Evolutionary conservation across 2,329 filamentous ascomycete species (phyloP).

Genomic region (Aspergillus caelatus): DNA sequence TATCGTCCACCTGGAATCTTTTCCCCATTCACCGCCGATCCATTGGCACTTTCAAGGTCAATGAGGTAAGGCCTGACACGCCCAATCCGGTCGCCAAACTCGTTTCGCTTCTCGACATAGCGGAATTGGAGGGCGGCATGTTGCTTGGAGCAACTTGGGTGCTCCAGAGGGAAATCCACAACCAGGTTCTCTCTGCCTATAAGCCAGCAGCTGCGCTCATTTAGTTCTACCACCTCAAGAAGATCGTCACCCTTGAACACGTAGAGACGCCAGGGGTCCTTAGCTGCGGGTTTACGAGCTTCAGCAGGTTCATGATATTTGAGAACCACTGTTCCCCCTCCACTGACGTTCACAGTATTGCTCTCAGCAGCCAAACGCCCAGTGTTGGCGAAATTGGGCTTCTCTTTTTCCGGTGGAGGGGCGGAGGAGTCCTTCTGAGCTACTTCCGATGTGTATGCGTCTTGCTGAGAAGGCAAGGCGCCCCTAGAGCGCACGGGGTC

Average conservation of each 20-base stretch:
- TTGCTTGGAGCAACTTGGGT: conserved; percentile 92
- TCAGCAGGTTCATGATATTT: conserved; percentile 97
- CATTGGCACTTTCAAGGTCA: conserved; percentile 91
- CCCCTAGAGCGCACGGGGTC: conserved; percentile 37
- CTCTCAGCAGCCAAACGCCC: conserved; percentile 85
- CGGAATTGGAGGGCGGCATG: conserved; percentile 95
- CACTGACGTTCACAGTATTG: conserved; percentile 68
- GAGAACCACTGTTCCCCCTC: conserved; percentile 75
- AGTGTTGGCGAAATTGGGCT: conserved; percentile 81
- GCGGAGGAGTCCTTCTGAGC: conserved; percentile 26
- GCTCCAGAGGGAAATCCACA: conserved; percentile 81
- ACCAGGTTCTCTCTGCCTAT: conserved; percentile 79
- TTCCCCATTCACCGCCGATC: conserved; percentile 79
- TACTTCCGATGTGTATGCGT: conserved; percentile 44
- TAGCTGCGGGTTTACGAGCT: conserved; percentile 80
- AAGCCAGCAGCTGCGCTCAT: conserved; percentile 82
- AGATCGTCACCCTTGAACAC: conserved; percentile 85
- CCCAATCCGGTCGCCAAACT: conserved; percentile 81
- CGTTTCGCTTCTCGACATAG: conserved; percentile 77
- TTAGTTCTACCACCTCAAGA: conserved; percentile 78
- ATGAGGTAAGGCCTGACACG: conserved; percentile 86
- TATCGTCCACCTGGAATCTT: conserved; percentile 75
- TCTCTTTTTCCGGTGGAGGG: conserved; percentile 62
- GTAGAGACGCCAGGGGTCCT: conserved; percentile 84
- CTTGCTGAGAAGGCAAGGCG: conserved; percentile 51